Evolutionary conservation across 768 basidiomycete genomes (phyloP).

Genomic region (Neoboletus magnificus): DNA sequence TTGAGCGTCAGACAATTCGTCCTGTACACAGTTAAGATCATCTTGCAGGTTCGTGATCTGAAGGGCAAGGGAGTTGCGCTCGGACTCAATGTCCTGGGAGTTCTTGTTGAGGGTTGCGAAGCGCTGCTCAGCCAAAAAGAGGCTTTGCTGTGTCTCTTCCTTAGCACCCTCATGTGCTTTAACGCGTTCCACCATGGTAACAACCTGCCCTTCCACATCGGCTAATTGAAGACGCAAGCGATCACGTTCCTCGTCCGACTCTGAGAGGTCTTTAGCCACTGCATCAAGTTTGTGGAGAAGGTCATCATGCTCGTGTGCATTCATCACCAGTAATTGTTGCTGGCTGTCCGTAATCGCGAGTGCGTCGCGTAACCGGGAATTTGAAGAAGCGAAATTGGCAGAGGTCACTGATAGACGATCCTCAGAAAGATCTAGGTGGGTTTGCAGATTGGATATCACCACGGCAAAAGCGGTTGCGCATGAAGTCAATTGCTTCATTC

Average conservation of each 20-base stretch:
- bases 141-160: slow-evolving; percentile 33
- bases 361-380: slow-evolving; percentile 14
- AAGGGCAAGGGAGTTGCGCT: slow-evolving; percentile 63
- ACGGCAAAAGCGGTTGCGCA: slow-evolving; percentile 36
- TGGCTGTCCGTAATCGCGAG: slow-evolving; percentile 20
- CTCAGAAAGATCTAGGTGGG: slow-evolving; percentile 24
- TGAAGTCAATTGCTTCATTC: slow-evolving; percentile 31
- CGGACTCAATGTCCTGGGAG: slow-evolving; percentile 57
- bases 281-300: slow-evolving; percentile 34
- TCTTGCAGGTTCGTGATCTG: slow-evolving; percentile 60
- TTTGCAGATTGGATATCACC: slow-evolving; percentile 39
- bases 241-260: slow-evolving; percentile 22
- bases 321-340: slow-evolving; percentile 8
- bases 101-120: slow-evolving; percentile 43
- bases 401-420: slow-evolving; percentile 7
- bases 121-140: slow-evolving; percentile 36
- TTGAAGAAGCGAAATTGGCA: slow-evolving; percentile 14
- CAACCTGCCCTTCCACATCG: slow-evolving; percentile 35
- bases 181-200: slow-evolving; percentile 31
- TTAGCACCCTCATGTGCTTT: slow-evolving; percentile 33
- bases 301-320: slow-evolving; percentile 22
- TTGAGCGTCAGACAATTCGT: slow-evolving; percentile 56
- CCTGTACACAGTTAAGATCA: slow-evolving; percentile 52
- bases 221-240: slow-evolving; percentile 30
- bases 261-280: slow-evolving; percentile 35